These are phyloP conservation scores for Colletotrichum costaricense DNA, from an alignment of 2,329 filamentous ascomycete species.

Conservation along the genomic window DNA sequence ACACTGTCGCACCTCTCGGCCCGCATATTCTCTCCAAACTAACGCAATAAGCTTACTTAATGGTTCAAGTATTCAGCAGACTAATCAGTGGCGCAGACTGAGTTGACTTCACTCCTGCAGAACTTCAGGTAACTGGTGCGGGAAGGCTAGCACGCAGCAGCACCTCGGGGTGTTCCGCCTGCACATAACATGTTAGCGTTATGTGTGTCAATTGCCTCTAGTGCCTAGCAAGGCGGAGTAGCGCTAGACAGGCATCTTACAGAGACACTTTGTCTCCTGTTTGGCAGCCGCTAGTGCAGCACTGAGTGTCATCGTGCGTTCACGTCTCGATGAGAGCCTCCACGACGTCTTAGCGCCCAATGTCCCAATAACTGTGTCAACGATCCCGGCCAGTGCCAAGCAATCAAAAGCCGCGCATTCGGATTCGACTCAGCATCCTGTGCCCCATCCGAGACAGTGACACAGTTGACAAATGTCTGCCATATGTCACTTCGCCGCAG, in stretches of 20 bases:
- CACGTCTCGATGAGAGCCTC: not conserved
- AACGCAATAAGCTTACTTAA: not conserved
- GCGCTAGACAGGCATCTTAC: not conserved
- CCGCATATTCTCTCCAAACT: not conserved
- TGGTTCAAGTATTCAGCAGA: not conserved
- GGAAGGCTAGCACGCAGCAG: conserved; percentile 12
- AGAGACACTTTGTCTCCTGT: not conserved
- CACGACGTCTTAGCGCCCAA: not conserved
- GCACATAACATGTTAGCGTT: not conserved
- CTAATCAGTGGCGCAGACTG: conserved; percentile 13
- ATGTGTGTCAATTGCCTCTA: not conserved
- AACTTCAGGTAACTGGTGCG: not conserved
- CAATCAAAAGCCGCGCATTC: not conserved
- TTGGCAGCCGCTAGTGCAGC: conserved; percentile 4
- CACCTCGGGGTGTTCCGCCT: conserved; percentile 22
- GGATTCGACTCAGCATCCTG: not conserved
- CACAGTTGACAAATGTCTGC: conserved; percentile 23
- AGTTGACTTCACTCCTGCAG: conserved; percentile 18
- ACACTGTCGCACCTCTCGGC: not conserved
- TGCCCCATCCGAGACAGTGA: not conserved
- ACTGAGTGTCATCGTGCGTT: conserved; percentile 15
- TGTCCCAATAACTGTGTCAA: not conserved
- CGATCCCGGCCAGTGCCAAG: not conserved
- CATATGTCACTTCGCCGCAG: conserved; percentile 12
- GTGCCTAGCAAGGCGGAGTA: not conserved